Evolutionary conservation across 2,329 filamentous ascomycete species (phyloP), one percentile per base, ranked within the genome.

Genomic region (Cladosporium sp.): DNA sequence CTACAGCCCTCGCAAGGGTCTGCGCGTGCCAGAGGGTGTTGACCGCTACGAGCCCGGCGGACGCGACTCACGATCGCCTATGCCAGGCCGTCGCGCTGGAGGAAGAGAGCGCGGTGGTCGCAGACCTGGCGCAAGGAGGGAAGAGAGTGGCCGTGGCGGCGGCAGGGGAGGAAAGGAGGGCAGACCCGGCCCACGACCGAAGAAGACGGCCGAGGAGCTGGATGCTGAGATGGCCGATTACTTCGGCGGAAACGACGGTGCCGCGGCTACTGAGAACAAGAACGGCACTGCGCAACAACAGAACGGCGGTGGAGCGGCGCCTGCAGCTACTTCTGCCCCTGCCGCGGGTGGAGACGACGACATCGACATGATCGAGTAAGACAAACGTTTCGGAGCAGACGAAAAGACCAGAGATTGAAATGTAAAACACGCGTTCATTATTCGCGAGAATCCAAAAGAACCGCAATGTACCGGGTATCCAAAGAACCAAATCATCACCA

Each of bases 151-250:
- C 20, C 74, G 73, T 40, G 72, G 76, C 22, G 76, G 79, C 37
- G 71, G 72, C 15, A 71, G 74, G 60, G 76, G 77, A 47, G 76
- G 77, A 47, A 78, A 78, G 49, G 81, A 84, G 55, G 82, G 82
- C 7, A 63, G 70, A 43, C 63, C 67, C 5, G 72, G 72, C 39
- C 83, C 90, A 51, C 43, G 57, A 30, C 81, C 86, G 2, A 88
- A 85, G 75, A 96, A 96, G 82, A 96, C 92, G 0, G 88, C 92
- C 65, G 90, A 96, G 67, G 90, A 97, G 72, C 80, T 97, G 40
- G 92, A 97, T 72, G 90, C 90, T n/a, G 92, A 97, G 76, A 97
- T 97, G 92, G 91, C 88, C 30, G 90, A 96, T 70, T 97, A 97
- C 74, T 97, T 91, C 79, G 86, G 82, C 30, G 78, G 76, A 25